Evolutionary conservation across 768 basidiomycete genomes (phyloP), one percentile per base, ranked within the genome.

Genomic region (Suillus weaverae): DNA sequence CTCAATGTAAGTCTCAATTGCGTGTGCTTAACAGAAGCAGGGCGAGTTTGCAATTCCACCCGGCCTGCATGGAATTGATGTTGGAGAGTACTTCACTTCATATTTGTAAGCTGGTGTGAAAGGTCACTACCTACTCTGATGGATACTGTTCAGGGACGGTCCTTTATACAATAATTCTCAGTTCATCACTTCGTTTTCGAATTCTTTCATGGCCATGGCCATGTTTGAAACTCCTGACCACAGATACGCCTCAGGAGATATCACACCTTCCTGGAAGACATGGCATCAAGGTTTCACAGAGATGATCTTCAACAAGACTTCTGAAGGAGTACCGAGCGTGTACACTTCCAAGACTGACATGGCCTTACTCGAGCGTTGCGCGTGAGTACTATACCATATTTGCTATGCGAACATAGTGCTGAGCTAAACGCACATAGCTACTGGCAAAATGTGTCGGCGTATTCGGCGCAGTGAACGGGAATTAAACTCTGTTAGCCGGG

Each of bases 241-340:
- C 26, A 73, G 65, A 48, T 69, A 71, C 36, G 33, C 63, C 11
- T 38, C 65, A 6, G 53, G 44, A 8, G 71, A 69, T 18, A 66
- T 68, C 41, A 70, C 70, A 6, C 72, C 72, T 7, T 11, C 39
- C 2, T 74, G 72, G 74, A 60, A 51, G 8, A 26, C 7, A n/a
- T 72, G 62, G 63, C n/a, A 22, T 2, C 70, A 64, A 1, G 67
- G 66, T 3, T 65, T 64, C 0, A 69, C 68, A 3, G 83, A 85
- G 70, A 84, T 86, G 81, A 60, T 84, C 6, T 86, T 84, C 68
- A 85, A 83, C 64, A 62, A 70, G 63, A 70, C 67, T 5, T 62
- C 62, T 20, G 63, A 64, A 22, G 72, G 70, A 14, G 62, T 53
- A 26, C 73, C 81, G 3, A 68, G 76, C 41, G 73, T 84, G 1